Conservation (phyloP, 129 eudicot species). For the Centella asiatica region DNA sequence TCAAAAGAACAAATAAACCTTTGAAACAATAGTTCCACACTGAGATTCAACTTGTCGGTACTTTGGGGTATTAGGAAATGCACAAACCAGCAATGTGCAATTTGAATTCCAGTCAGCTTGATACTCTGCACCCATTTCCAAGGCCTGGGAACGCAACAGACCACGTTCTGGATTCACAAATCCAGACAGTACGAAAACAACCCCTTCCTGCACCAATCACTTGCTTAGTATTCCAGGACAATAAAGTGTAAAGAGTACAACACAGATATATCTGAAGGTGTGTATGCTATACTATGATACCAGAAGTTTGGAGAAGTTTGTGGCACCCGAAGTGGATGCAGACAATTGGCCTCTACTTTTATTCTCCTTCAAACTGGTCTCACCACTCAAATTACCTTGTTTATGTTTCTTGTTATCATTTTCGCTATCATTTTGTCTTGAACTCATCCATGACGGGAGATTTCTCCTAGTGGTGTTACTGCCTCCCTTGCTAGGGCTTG, state of each 20-base stretch:
- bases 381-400: slow-evolving; percentile 25
- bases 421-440: slow-evolving; percentile 26
- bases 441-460: slow-evolving; percentile 83
- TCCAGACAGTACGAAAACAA: slow-evolving; percentile 85
- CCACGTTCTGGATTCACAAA: slow-evolving; percentile 92
- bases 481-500: slow-evolving; percentile 27
- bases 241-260: background rate
- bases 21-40: slow-evolving; percentile 79
- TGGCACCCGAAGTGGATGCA: slow-evolving; percentile 22
- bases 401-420: slow-evolving; percentile 13
- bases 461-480: slow-evolving; percentile 35
- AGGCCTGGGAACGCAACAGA: slow-evolving; percentile 60
- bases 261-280: background rate
- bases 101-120: slow-evolving; percentile 78
- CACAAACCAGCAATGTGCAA: slow-evolving; percentile 82
- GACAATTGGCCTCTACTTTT: slow-evolving; percentile 14
- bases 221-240: background rate
- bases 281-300: slow-evolving; percentile 19
- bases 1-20: slow-evolving; percentile 27
- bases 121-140: slow-evolving; percentile 93
- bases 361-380: slow-evolving; percentile 6
- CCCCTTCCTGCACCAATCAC: slow-evolving; percentile 53
- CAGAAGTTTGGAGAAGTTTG: slow-evolving; percentile 51
- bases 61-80: slow-evolving; percentile 85
- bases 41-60: slow-evolving; percentile 86